Conservation (phyloP, 192 early-diverging fungal genomes). For the Phlyctochytrium planicorne region DNA sequence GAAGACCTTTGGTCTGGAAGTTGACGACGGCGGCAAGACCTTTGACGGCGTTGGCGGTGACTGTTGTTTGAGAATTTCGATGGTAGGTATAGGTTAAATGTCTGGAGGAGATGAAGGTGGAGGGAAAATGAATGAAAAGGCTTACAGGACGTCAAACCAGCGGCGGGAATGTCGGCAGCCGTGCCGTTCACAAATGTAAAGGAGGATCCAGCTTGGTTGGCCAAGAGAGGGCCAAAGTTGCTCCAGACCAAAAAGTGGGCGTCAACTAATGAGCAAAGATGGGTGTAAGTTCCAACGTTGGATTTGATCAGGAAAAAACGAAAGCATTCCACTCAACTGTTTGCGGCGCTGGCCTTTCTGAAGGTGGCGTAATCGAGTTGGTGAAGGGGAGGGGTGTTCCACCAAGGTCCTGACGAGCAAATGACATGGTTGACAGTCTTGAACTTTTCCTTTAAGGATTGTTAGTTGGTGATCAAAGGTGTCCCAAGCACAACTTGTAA, state of each 20-base stretch:
- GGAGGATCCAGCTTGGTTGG: neutral
- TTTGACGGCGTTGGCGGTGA: neutral
- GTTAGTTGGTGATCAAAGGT: neutral
- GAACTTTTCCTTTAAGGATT: neutral
- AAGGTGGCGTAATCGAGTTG: neutral
- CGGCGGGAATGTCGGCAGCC: neutral
- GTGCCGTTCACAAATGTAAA: neutral
- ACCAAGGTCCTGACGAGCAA: neutral
- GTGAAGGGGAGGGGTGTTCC: neutral
- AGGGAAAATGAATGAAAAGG: neutral
- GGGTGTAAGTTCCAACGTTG: too few relatives aligned
- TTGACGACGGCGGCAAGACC: neutral
- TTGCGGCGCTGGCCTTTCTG: neutral
- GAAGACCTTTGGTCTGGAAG: neutral
- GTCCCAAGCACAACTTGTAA: too few relatives aligned
- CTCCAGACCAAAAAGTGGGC: neutral
- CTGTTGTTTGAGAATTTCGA: neutral
- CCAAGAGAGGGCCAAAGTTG: neutral
- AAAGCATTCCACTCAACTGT: neutral
- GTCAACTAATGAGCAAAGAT: too few relatives aligned
- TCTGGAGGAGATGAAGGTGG: too few relatives aligned
- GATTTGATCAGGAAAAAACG: neutral
- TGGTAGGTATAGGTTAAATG: too few relatives aligned
- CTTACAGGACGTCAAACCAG: neutral
- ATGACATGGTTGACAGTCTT: neutral